phyloP scores from a whole-genome alignment of 768 basidiomycete genomes.

The Tulasnella sp. region DNA sequence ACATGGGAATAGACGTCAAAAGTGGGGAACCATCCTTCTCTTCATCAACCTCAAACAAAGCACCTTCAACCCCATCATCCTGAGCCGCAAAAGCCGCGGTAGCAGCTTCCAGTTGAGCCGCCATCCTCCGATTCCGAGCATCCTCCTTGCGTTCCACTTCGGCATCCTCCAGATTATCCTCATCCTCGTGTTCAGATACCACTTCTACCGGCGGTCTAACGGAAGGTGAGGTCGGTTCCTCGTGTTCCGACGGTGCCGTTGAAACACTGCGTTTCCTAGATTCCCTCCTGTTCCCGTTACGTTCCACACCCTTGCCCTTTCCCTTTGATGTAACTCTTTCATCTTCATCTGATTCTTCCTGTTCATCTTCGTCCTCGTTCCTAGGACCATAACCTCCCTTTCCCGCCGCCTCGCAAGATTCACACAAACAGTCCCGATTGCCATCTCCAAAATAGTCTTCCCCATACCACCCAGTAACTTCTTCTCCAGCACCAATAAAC shows the following conservation, averaged over 20 bases:
- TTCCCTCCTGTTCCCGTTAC: too few relatives aligned
- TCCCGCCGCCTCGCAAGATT: slow-evolving; percentile 68
- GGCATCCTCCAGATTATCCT: slow-evolving; percentile 5
- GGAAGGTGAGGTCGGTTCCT: background rate
- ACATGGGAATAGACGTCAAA: background rate
- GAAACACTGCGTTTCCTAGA: too few relatives aligned
- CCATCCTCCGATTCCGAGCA: too few relatives aligned
- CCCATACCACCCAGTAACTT: slow-evolving; percentile 82
- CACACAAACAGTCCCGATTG: slow-evolving; percentile 69
- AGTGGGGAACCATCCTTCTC: background rate
- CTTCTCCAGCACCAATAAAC: slow-evolving; percentile 66
- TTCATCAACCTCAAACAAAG: background rate
- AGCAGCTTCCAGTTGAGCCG: too few relatives aligned
- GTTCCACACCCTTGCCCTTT: slow-evolving; percentile 11
- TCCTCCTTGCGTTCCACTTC: too few relatives aligned
- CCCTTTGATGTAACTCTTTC: background rate
- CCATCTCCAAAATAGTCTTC: slow-evolving; percentile 71
- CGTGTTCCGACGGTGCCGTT: too few relatives aligned
- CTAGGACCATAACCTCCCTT: slow-evolving; percentile 52
- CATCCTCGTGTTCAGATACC: slow-evolving; percentile 14
- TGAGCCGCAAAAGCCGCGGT: too few relatives aligned
- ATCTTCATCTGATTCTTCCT: background rate
- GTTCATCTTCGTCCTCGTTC: background rate
- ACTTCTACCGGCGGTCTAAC: slow-evolving; percentile 2
- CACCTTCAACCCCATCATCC: background rate